phyloP scores from a whole-genome alignment of 2,329 filamentous ascomycete genomes.

The Aureobasidium melanogenum region DNA sequence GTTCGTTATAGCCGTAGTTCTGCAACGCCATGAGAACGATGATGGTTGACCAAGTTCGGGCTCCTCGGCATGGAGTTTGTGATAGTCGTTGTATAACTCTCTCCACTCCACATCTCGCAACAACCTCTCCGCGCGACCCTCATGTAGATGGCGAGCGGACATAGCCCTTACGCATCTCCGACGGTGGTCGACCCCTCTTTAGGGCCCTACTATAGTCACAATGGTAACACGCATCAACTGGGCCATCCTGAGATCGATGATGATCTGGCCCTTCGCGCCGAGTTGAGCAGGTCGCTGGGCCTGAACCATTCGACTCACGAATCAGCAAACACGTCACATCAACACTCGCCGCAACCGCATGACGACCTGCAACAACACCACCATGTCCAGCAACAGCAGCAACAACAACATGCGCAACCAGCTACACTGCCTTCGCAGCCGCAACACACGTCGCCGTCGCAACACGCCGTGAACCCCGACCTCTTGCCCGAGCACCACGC shows the following conservation, averaged over 20 bases:
- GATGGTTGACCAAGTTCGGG: neutral
- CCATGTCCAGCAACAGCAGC: too few species aligned
- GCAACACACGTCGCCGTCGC: neutral
- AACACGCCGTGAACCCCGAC: neutral
- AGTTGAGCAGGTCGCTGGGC: conserved; percentile 1
- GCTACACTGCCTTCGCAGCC: neutral
- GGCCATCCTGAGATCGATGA: conserved; percentile 10
- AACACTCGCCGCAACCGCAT: conserved; percentile 4
- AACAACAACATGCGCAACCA: neutral
- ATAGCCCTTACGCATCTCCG: neutral
- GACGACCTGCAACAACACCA: neutral
- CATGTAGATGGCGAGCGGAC: neutral
- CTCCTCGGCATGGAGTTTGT: neutral
- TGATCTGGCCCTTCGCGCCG: conserved; percentile 7
- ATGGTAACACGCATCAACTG: neutral
- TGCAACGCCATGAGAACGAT: neutral
- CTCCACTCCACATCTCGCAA: neutral
- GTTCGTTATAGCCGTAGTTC: neutral
- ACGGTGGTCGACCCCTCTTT: conserved; percentile 11
- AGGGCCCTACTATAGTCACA: conserved; percentile 10
- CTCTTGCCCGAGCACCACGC: neutral
- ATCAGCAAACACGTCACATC: conserved; percentile 1
- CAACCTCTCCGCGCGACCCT: neutral
- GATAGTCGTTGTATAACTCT: neutral
- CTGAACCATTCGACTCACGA: conserved; percentile 1